Base-by-base conservation (phyloP, 352 stramenopile genomes). In the Phytophthora pisi region DNA sequence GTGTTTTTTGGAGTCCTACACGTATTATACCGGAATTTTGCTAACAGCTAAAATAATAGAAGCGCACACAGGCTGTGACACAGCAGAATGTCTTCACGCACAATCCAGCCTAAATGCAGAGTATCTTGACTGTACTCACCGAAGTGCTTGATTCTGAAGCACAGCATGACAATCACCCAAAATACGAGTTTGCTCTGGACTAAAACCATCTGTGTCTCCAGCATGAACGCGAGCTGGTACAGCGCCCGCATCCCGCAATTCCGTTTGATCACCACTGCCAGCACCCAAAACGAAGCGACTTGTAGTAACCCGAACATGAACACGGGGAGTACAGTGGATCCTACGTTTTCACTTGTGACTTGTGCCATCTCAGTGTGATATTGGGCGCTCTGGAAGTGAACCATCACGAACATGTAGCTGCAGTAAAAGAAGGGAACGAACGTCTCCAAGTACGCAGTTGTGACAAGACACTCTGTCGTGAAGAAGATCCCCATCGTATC, bases 201-300 rank as follows among this genome's bases (percentile, higher is more conserved):
- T 15, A 76, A 31, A 4, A 57, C 8, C 20, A 53, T 52, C 24
- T 84, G 70, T 0, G 60, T 70, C 47, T 84, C 61, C 13, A 79
- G 61, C 54, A 84, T 70, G 38, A 84, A 84, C 20, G 54, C 70
- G 13, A 81, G 40, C 8, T 77, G 70, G 34, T 72, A 68, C 6
- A 83, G 40, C 9, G 54, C n/a, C 13, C 16, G 43, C 15, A 62
- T 62, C n/a, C 30, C 47, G 18, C 56, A 70, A 13, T 51, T 61
- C n/a, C 43, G 55, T 2, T 52, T 55, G n/a, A 65, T 51, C 18
- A 43, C 62, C 0, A n/a, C 6, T 5, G 54, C 23, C n/a, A 60
- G 54, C 2, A 67, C 28, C n/a, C 51, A 11, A 9, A 80, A 53
- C 38, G 72, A 70, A 2, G 62, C n/a, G 8, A 75, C 4, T 49